A percentile compares a stretch with the other conserved stretches of the same genome.
phyloP scores from a whole-genome alignment of 2,329 filamentous ascomycete genomes.

The Shiraia bambusicola region DNA sequence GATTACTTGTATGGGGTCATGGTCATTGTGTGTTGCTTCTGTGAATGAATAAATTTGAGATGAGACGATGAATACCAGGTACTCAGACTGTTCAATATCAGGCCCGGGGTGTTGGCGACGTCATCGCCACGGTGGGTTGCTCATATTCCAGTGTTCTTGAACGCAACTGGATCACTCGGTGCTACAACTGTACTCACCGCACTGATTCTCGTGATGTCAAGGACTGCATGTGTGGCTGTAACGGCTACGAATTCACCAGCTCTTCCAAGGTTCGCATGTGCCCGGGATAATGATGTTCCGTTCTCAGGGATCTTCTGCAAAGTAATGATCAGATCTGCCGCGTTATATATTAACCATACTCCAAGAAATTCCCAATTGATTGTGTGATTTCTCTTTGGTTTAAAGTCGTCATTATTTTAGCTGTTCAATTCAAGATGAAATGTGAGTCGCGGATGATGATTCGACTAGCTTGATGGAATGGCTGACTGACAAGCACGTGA shows the following conservation, averaged over 20 bases:
- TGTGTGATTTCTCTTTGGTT: too few species aligned
- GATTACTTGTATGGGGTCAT: conserved; percentile 40
- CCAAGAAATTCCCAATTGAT: too few species aligned
- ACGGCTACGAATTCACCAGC: conserved; percentile 26
- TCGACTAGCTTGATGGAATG: too few species aligned
- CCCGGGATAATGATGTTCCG: conserved; percentile 30
- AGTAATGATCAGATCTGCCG: conserved; percentile 2
- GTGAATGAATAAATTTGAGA: too few species aligned
- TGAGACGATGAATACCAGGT: too few species aligned
- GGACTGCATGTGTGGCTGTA: conserved; percentile 22
- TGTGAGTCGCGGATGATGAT: too few species aligned
- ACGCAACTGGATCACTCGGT: conserved; percentile 20
- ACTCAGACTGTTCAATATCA: too few species aligned
- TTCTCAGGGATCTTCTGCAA: conserved; percentile 27
- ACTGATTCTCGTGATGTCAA: conserved; percentile 24
- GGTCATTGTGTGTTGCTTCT: conserved; percentile 19
- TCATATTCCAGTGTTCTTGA: conserved; percentile 28
- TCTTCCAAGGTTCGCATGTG: conserved; percentile 36
- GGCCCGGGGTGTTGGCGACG: conserved; percentile 13
- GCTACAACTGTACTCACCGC: conserved; percentile 21
- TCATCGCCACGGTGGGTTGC: conserved; percentile 18
- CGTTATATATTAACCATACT: neutral
- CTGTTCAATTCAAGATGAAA: too few species aligned
- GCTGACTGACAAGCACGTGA: too few species aligned
- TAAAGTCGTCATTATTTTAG: too few species aligned